Conservation (phyloP, 2,329 filamentous ascomycete species). For the Fusarium sulawesiense region DNA sequence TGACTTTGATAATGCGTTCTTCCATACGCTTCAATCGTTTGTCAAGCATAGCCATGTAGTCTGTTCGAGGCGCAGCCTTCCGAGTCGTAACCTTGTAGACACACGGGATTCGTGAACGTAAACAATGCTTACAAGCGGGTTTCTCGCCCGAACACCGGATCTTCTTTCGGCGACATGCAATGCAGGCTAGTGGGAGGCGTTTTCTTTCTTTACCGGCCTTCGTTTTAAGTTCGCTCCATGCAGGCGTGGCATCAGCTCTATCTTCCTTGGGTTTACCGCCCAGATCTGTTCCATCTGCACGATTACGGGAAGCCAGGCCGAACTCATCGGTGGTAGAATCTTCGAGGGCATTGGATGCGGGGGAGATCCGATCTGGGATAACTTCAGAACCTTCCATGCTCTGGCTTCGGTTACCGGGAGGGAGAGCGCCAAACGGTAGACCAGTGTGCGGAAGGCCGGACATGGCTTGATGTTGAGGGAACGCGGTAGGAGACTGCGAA, state of each 20-base stretch:
- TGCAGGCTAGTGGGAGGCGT: conserved; percentile 90
- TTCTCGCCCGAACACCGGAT: conserved; percentile 98
- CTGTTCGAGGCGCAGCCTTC: conserved; percentile 92
- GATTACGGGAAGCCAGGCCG: conserved; percentile 59
- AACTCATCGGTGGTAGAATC: conserved; percentile 70
- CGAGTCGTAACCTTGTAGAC: conserved; percentile 97
- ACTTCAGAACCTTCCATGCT: conserved; percentile 58
- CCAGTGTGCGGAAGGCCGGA: conserved; percentile 39
- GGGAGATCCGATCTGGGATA: conserved; percentile 57
- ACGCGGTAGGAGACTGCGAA: conserved; percentile 47
- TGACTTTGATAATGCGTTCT: conserved; percentile 94
- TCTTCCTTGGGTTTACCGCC: conserved; percentile 66
- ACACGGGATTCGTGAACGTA: conserved; percentile 91
- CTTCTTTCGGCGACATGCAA: conserved; percentile 96
- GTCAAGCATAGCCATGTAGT: conserved; percentile 99
- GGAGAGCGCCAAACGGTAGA: conserved; percentile 40
- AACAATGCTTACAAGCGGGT: conserved; percentile 95
- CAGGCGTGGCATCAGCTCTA: conserved; percentile 68
- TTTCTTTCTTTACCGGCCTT: conserved; percentile 97
- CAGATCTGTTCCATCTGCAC: conserved; percentile 65
- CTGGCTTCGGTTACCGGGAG: conserved; percentile 41
- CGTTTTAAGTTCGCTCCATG: conserved; percentile 87
- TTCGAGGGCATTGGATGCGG: conserved; percentile 61
- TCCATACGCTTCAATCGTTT: conserved; percentile 97
- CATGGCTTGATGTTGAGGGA: conserved; percentile 50